Evolutionary conservation across 306 rosid genomes (phyloP).

Genomic region (Cajanus cajan): DNA sequence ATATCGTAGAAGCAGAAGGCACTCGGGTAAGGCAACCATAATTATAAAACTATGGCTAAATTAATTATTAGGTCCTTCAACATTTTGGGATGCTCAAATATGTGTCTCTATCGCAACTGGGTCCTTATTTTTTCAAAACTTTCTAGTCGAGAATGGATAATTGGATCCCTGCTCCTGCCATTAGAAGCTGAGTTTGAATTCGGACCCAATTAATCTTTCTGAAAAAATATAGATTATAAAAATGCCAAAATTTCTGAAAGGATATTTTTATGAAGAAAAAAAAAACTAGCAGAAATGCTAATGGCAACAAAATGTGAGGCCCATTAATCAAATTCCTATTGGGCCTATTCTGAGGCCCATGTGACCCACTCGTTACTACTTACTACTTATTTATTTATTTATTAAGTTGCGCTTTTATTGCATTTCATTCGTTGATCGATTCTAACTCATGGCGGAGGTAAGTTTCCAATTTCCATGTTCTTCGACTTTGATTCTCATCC

Average conservation of each 20-base stretch:
- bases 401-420: background rate
- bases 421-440: slow-evolving; percentile 14
- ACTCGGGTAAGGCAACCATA: too few relatives aligned
- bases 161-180: background rate
- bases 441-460: slow-evolving; percentile 65
- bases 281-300: too few relatives aligned
- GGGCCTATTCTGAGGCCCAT: slow-evolving; percentile 8
- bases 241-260: too few relatives aligned
- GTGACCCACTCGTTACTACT: background rate
- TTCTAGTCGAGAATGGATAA: background rate
- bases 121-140: background rate
- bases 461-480: slow-evolving; percentile 15
- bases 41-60: background rate
- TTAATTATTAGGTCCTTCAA: background rate
- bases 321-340: too few relatives aligned
- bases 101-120: background rate
- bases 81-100: background rate
- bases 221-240: background rate
- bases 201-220: background rate
- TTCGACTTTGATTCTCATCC: background rate
- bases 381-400: too few relatives aligned
- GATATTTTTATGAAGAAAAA: too few relatives aligned
- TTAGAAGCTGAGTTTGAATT: background rate
- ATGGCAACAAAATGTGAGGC: too few relatives aligned
- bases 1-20: too few relatives aligned